Conservation (phyloP, 179 eudicot genomes). For the Beta lomatogona region DNA sequence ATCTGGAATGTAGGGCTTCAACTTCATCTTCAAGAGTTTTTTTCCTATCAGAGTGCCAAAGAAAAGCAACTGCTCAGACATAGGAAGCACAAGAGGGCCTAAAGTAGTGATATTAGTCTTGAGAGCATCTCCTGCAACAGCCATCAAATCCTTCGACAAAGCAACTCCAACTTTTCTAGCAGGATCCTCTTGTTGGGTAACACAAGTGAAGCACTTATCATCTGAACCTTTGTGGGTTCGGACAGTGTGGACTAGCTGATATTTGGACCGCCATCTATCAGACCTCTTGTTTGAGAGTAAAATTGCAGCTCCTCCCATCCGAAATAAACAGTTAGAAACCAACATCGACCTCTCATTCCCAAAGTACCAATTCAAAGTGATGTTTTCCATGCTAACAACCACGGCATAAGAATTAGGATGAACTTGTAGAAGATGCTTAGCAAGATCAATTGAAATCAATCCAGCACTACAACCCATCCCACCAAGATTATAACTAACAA, state of each 20-base stretch:
- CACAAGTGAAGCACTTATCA: conserved; percentile 30
- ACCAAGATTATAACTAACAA: conserved; percentile 28
- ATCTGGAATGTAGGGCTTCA: conserved; percentile 33
- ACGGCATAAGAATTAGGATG: conserved; percentile 33
- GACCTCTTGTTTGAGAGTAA: conserved; percentile 26
- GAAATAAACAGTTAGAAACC: conserved; percentile 28
- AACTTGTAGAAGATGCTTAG: conserved; percentile 30
- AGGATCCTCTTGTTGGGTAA: conserved; percentile 31
- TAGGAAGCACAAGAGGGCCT: conserved; percentile 32
- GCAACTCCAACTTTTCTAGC: conserved; percentile 26
- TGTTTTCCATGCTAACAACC: conserved; percentile 35
- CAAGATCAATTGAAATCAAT: conserved; percentile 30
- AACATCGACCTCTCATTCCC: conserved; percentile 33
- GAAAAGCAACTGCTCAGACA: conserved; percentile 30
- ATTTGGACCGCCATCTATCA: conserved; percentile 26
- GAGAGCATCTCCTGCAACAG: conserved; percentile 32
- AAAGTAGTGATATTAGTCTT: conserved; percentile 34
- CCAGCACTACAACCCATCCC: conserved; percentile 39
- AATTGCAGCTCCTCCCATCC: conserved; percentile 31
- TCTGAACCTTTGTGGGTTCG: conserved; percentile 34
- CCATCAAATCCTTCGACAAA: conserved; percentile 30
- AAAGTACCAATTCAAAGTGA: conserved; percentile 35
- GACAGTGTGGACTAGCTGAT: conserved; percentile 25
- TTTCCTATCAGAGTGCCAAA: conserved; percentile 21
- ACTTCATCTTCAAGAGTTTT: conserved; percentile 26